Base-by-base conservation (phyloP, 2,329 filamentous ascomycete genomes). In the Fusarium tupiense region DNA sequence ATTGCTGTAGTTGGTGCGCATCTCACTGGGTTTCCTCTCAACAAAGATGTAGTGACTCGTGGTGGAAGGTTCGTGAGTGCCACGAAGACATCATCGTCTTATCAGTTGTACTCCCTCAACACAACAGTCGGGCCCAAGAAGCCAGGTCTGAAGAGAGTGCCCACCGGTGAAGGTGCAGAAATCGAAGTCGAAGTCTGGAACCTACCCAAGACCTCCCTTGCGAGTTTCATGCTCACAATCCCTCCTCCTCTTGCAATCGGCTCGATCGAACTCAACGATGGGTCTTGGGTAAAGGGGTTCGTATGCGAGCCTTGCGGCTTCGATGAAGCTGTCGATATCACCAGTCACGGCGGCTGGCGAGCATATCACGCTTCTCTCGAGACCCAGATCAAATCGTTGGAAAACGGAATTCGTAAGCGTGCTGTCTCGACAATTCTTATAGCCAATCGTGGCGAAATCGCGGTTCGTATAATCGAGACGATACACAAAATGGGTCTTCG, bases 391-490 rank as follows among this genome's bases (percentile, higher is more conserved):
- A 49, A 56, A 7, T 35, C 69, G 8, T 29, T 35, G 12, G 16
- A 37, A 11, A 61, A 64, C 13, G 52, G 43, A 3, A 37, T 37
- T 11, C 13, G 12, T 3, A 29, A 60, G 17, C 16, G 33, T 20
- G 8, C 40, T 8, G 76, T 82, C 20, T 78, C 75, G 9, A 78
- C 69, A 17, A 75, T 83, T n/a, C 85, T 94, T 2, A 92, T 94
- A 73, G 92, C 92, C 16, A 95, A 94, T 78, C 87, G 93, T 73
- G 93, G 89, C 1, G 82, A 86, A 41, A 80, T 80, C 38, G 93
- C 93, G 29, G 84, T 93, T 81, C 89, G 93, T 64, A 92, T 94
- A 44, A 90, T 91, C 71, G 85, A 88, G 53, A 94, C 92, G 24
- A 89, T 92, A 24, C 86, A 89, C 22, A 87, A 90, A 70, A 88